Evolutionary conservation across 2,329 filamentous ascomycete genomes (phyloP).

Genomic region (Neonectria faginata): DNA sequence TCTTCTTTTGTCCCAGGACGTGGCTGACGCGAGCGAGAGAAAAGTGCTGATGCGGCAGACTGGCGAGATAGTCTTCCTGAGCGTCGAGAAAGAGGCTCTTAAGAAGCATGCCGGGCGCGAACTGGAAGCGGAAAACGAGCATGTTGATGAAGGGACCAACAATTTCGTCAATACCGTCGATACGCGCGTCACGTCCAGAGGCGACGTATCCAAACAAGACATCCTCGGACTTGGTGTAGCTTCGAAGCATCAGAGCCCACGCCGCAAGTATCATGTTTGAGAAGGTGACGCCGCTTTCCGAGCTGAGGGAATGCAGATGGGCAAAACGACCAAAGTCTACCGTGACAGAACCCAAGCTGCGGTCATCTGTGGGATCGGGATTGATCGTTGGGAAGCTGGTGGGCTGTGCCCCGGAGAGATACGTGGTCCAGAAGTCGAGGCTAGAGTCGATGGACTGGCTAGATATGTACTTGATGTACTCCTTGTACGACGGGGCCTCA

Average conservation of each 20-base stretch:
- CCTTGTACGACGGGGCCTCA: constrained; percentile 29
- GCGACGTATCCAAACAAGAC: constrained; percentile 60
- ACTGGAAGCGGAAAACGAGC: constrained; percentile 62
- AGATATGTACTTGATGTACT: constrained; percentile 36
- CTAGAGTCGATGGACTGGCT: constrained; percentile 20
- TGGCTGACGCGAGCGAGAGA: constrained; percentile 60
- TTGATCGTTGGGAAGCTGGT: constrained; percentile 7
- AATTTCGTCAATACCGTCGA: constrained; percentile 33
- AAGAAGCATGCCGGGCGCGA: constrained; percentile 41
- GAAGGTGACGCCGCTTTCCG: constrained; percentile 54
- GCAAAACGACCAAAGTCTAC: constrained; percentile 22
- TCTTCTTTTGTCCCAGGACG: constrained; percentile 38
- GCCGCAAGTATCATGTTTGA: constrained; percentile 63
- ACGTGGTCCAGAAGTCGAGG: constrained; percentile 37
- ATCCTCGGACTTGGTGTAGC: constrained; percentile 59
- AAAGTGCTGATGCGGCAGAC: constrained; percentile 62
- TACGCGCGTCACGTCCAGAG: constrained; percentile 37
- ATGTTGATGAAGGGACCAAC: constrained; percentile 56
- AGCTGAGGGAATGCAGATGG: constrained; percentile 2
- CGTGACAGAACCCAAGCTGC: not conserved
- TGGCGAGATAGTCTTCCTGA: not conserved
- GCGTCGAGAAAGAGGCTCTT: constrained; percentile 52
- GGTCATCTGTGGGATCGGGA: not conserved
- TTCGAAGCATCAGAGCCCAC: constrained; percentile 64
- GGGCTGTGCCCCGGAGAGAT: constrained; percentile 18